A percentile compares a stretch with the other conserved stretches of the same genome.
phyloP scores from a whole-genome alignment of 176 grass and related monocot genomes.

The Elaeis guineensis region DNA sequence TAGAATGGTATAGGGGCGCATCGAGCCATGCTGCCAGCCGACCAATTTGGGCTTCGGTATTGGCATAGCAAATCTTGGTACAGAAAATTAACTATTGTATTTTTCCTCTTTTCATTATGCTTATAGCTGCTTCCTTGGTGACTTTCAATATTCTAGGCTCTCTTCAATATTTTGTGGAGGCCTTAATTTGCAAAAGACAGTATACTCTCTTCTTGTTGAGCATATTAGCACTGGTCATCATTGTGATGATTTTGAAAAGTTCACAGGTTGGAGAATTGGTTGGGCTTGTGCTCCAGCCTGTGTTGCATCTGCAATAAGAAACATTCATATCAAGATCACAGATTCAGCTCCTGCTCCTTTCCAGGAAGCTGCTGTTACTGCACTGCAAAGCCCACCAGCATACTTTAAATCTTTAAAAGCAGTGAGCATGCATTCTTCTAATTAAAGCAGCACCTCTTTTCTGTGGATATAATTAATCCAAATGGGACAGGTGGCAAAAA shows the following conservation, averaged over 20 bases:
- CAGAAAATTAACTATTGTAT: no score
- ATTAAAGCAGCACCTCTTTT: no score
- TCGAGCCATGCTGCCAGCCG: no score
- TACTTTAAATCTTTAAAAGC: slow-evolving; percentile 66
- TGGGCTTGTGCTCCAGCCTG: slow-evolving; percentile 68
- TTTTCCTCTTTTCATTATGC: no score
- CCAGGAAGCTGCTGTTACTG: slow-evolving; percentile 80
- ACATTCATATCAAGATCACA: slow-evolving; percentile 72
- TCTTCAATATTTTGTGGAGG: neutral
- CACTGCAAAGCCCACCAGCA: slow-evolving; percentile 38
- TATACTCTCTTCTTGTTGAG: no score
- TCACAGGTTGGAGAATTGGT: slow-evolving; percentile 84
- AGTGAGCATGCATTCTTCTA: slow-evolving; percentile 28
- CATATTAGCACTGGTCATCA: no score
- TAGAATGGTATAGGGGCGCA: no score
- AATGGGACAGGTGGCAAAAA: no score
- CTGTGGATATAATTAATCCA: no score
- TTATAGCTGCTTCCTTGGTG: neutral
- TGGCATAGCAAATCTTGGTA: no score
- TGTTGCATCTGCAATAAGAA: slow-evolving; percentile 75
- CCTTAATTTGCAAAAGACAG: neutral
- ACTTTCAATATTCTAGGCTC: neutral
- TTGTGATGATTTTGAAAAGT: neutral
- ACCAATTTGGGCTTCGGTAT: no score
- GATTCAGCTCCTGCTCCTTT: slow-evolving; percentile 97